Conservation (phyloP, 768 basidiomycete genomes). For the Galerina marginata region DNA sequence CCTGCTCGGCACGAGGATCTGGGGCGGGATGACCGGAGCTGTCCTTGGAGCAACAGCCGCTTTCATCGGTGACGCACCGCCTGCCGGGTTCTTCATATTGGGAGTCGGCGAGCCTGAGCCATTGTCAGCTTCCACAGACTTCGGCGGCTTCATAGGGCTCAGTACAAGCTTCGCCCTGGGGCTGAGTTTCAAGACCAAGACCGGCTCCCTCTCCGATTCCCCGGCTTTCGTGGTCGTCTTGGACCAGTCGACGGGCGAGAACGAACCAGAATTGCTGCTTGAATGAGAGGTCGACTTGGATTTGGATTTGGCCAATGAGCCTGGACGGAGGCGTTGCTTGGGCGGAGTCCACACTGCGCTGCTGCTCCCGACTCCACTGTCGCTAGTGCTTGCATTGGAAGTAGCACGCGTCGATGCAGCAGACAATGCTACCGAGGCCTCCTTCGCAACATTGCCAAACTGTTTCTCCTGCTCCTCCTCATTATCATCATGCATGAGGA, state of each 20-base stretch:
- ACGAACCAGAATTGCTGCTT: not conserved
- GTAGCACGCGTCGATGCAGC: too few relatives aligned
- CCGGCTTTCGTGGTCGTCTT: not conserved
- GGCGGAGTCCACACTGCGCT: too few relatives aligned
- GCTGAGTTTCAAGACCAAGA: not conserved
- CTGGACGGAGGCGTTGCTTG: not conserved
- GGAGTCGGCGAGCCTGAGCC: not conserved
- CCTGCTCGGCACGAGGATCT: not conserved
- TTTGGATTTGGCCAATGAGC: not conserved
- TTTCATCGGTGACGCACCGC: too few relatives aligned
- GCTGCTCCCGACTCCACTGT: too few relatives aligned
- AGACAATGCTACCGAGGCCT: too few relatives aligned
- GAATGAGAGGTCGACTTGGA: not conserved
- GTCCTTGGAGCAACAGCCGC: too few relatives aligned
- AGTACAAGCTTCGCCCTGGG: conserved; percentile 9
- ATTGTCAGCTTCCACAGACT: not conserved
- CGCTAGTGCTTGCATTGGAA: too few relatives aligned
- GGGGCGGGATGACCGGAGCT: not conserved
- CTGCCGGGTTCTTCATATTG: not conserved
- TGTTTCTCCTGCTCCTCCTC: too few relatives aligned
- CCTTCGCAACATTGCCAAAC: too few relatives aligned
- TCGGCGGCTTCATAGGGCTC: not conserved
- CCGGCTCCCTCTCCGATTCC: not conserved
- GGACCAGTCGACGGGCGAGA: conserved; percentile 14
- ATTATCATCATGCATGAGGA: too few relatives aligned